Conservation (phyloP, 73 alveolate species). For the Paramecium tetraurelia region DNA sequence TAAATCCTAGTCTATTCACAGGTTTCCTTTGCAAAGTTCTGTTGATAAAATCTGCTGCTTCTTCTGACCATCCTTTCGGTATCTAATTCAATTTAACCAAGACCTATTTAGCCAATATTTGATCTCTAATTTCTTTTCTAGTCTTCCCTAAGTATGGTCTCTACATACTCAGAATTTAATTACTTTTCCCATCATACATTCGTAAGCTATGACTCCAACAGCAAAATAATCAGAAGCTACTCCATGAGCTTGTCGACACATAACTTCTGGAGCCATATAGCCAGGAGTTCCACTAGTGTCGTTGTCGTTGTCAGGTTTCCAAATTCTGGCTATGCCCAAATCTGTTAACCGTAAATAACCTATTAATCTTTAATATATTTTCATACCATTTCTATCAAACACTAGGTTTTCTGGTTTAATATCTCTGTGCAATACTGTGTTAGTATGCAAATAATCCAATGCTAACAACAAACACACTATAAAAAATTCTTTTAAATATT, state of each 20-base stretch:
- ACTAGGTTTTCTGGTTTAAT: conserved; percentile 96
- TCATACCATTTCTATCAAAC: conserved; percentile 72
- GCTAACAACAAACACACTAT: conserved; percentile 75
- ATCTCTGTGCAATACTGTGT: conserved; percentile 91
- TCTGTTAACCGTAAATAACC: conserved; percentile 91
- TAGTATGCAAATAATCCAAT: conserved; percentile 86
- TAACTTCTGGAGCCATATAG: conserved; percentile 92
- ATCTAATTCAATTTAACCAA: conserved; percentile 76
- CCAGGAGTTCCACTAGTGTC: conserved; percentile 95
- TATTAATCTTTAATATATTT: neutral
- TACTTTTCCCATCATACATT: conserved; percentile 77
- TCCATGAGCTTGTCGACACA: conserved; percentile 80
- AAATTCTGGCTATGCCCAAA: conserved; percentile 89
- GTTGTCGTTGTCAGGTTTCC: conserved; percentile 81
- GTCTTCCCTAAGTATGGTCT: conserved; percentile 91
- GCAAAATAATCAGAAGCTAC: conserved; percentile 91
- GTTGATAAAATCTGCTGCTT: conserved; percentile 95
- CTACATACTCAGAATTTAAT: neutral
- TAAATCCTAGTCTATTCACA: conserved; percentile 85
- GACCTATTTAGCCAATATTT: conserved; percentile 74
- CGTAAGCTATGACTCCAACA: conserved; percentile 92
- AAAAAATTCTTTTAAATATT: conserved; percentile 62
- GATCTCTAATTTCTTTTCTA: conserved; percentile 80
- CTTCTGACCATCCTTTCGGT: conserved; percentile 95
- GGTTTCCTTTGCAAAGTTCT: conserved; percentile 89